phyloP scores from a whole-genome alignment of 2,329 filamentous ascomycete species.

The Emmonsiellopsis sp. region DNA sequence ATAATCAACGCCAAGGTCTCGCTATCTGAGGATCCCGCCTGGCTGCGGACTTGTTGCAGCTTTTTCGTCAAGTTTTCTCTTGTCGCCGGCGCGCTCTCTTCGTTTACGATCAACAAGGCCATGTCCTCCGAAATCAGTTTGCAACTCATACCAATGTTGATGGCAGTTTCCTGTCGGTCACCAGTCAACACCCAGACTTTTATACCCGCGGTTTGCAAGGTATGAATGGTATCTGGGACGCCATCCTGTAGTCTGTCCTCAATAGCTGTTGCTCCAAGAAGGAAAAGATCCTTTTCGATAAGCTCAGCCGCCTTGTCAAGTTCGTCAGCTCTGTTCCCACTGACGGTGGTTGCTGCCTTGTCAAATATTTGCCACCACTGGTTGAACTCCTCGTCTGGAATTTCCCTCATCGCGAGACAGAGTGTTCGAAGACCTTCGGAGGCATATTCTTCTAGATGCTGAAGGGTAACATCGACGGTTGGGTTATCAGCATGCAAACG shows the following conservation, averaged over 20 bases:
- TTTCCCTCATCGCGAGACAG: constrained; percentile 87
- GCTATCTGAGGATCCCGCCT: constrained; percentile 62
- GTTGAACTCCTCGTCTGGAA: constrained; percentile 79
- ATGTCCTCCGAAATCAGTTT: constrained; percentile 98
- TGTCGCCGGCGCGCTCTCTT: constrained; percentile 70
- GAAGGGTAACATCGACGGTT: constrained; percentile 78
- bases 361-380: constrained; percentile 85
- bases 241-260: constrained; percentile 96
- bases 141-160: constrained; percentile 99
- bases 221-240: constrained; percentile 96
- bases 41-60: constrained; percentile 76
- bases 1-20: constrained; percentile 76
- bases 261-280: constrained; percentile 92
- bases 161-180: constrained; percentile 95
- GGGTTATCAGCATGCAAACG: constrained; percentile 75
- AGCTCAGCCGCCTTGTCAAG: constrained; percentile 94
- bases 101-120: constrained; percentile 94
- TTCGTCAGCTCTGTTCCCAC: constrained; percentile 86
- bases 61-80: constrained; percentile 90
- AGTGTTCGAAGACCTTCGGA: constrained; percentile 91
- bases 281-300: constrained; percentile 83
- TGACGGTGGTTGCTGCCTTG: constrained; percentile 77
- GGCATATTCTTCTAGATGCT: constrained; percentile 97
- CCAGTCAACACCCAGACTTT: constrained; percentile 98
- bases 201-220: constrained; percentile 90